Conservation (phyloP, 1,284 basidiomycete species). For the Cryptococcus jaspeensis region DNA sequence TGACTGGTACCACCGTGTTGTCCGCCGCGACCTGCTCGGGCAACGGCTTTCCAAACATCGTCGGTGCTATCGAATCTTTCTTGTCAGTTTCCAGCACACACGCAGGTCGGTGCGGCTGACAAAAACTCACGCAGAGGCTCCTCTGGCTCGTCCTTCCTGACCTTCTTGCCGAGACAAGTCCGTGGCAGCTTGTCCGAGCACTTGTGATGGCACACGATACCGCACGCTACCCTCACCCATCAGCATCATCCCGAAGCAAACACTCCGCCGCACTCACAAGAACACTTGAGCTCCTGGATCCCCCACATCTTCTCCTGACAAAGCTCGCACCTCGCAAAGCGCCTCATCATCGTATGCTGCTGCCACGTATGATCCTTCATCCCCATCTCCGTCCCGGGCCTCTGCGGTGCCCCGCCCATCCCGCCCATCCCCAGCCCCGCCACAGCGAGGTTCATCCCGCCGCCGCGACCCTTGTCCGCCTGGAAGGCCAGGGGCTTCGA, state of each 20-base stretch:
- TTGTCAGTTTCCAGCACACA: neutral
- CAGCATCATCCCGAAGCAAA: neutral
- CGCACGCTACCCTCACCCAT: conserved; percentile 47
- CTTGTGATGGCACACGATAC: conserved; percentile 54
- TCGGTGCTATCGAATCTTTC: conserved; percentile 60
- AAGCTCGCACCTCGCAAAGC: conserved; percentile 84
- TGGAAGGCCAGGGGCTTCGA: conserved; percentile 31
- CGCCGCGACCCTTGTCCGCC: conserved; percentile 17
- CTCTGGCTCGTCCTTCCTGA: conserved; percentile 22
- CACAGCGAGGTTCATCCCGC: conserved; percentile 7
- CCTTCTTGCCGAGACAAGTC: conserved; percentile 42
- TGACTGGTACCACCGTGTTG: conserved; percentile 70
- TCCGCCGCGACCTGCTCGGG: conserved; percentile 79
- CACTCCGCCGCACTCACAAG: conserved; percentile 59
- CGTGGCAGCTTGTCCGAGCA: conserved; percentile 51
- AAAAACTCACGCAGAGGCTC: conserved; percentile 58
- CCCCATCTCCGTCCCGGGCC: conserved; percentile 50
- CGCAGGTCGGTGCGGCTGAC: neutral
- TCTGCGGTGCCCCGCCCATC: conserved; percentile 17
- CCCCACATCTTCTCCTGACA: conserved; percentile 99
- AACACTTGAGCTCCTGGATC: conserved; percentile 80
- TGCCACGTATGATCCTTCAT: conserved; percentile 77
- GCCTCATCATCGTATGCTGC: conserved; percentile 77
- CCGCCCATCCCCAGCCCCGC: conserved; percentile 3
- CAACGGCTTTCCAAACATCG: conserved; percentile 87